Conservation (phyloP, 345 rosid genomes). For the Passiflora organensis region DNA sequence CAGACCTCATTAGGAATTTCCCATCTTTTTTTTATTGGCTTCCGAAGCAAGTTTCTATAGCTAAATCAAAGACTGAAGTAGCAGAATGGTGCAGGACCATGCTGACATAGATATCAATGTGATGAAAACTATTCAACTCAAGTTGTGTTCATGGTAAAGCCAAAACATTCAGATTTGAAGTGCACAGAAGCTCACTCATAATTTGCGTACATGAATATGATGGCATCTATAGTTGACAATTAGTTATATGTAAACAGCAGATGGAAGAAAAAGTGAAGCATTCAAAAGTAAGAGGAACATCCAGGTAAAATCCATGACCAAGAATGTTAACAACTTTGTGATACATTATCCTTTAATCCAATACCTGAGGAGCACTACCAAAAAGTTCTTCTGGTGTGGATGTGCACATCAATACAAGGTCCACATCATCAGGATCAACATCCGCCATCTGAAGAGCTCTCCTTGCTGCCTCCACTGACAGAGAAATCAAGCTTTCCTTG, state of each 20-base stretch:
- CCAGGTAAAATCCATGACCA: too few relatives aligned
- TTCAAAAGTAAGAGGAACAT: too few relatives aligned
- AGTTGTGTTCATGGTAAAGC: background rate
- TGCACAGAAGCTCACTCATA: too few relatives aligned
- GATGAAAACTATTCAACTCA: background rate
- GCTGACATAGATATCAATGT: too few relatives aligned
- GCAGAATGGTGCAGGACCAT: too few relatives aligned
- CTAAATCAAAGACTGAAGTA: too few relatives aligned
- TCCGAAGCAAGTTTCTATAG: background rate
- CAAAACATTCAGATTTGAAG: background rate
- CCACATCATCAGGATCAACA: slow-evolving; percentile 76
- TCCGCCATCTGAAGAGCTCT: slow-evolving; percentile 95
- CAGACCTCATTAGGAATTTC: too few relatives aligned
- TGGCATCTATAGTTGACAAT: too few relatives aligned
- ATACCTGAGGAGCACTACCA: slow-evolving; percentile 94
- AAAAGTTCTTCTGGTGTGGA: slow-evolving; percentile 94
- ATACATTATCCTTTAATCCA: background rate
- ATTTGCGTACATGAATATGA: too few relatives aligned
- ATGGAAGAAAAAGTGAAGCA: too few relatives aligned
- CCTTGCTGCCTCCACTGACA: slow-evolving; percentile 72
- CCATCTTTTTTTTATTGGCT: background rate
- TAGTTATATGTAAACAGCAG: too few relatives aligned
- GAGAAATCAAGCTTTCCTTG: slow-evolving; percentile 56
- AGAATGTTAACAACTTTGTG: background rate
- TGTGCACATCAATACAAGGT: slow-evolving; percentile 86